Base-by-base conservation (phyloP, 2,329 filamentous ascomycete species). In the Neophaeococcomyces aloes region DNA sequence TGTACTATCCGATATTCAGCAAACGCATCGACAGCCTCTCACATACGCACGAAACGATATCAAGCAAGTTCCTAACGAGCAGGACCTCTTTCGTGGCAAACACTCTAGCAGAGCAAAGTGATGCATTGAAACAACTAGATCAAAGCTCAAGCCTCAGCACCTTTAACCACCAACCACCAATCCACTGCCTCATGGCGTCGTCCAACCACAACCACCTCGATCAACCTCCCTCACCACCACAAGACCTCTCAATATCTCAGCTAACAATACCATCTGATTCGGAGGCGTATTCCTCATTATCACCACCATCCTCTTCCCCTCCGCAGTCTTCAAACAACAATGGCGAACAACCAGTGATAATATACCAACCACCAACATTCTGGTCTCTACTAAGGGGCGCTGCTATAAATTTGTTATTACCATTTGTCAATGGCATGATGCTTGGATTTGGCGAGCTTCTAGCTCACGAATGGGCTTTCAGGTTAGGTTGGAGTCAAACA, bases 351-450 rank as follows among this genome's bases (percentile, higher is more conserved):
- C 81, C 82, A 7, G 65, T 94, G 56, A 81, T 94, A 37, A 75
- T 96, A 36, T 98, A 96, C 73, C 79, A 79, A 52, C 86, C 88
- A 3, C 88, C 91, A 2, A 93, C 87, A 0, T 57, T 93, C 34
- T 94, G 86, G 85, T 79, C 84, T 7, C 64, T 98, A 50, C 53
- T 95, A 43, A 79, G 89, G 44, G 86, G 91, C 29, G 86, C 87
- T 13, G 87, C 88, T 4, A 98, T 98, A 66, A 98, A 98, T 62
- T 70, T 98, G n/a, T 58, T 98, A 1, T 67, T 98, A 15, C 91
- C 91, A 0, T 98, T 98, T 58, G 78, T 98, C 59, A 98, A 98
- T 66, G 91, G 91, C 36, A 76, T 98, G 71, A 98, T 98, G 91
- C 68, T 98, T 58, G 91, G 91, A 2, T 95, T 98, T 59, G 91